Evolutionary conservation across 2,329 filamentous ascomycete species (phyloP).

Genomic region (Aspergillus sp.): DNA sequence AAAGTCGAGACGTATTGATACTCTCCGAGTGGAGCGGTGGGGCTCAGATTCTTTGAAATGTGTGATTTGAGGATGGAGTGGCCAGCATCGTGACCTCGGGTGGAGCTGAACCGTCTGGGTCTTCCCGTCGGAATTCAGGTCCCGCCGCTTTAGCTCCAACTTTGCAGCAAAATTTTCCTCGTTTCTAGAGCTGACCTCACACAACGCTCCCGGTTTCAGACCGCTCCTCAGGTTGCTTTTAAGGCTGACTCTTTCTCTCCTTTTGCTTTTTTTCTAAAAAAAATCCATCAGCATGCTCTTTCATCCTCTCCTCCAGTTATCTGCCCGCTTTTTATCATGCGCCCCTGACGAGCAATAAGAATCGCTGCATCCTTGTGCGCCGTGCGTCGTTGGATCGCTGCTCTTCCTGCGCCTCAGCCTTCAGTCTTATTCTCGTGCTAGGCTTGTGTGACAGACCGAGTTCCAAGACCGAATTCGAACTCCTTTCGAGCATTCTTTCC

Average conservation of each 20-base stretch:
- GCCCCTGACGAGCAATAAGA: constrained; percentile 19
- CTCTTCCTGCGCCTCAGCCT: constrained; percentile 4
- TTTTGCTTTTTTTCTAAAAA: constrained; percentile 3
- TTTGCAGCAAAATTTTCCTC: constrained; percentile 14
- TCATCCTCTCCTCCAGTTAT: constrained; percentile 20
- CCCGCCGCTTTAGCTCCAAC: constrained; percentile 7
- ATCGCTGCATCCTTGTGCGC: constrained; percentile 14
- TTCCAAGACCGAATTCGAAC: constrained; percentile 2
- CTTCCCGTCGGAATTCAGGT: constrained; percentile 1
- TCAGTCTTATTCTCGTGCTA: constrained; percentile 5
- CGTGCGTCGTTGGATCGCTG: constrained; percentile 15
- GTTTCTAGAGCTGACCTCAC: constrained; percentile 16
- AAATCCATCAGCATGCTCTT: constrained; percentile 11
- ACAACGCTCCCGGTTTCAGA: background rate
- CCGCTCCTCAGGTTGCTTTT: constrained; percentile 8
- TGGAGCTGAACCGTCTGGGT: background rate
- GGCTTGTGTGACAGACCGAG: constrained; percentile 11
- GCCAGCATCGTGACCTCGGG: background rate
- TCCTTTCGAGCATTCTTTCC: background rate
- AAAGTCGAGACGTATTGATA: no score
- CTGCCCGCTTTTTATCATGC: constrained; percentile 22
- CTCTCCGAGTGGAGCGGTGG: background rate
- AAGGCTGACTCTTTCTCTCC: constrained; percentile 6
- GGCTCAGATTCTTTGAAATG: no score
- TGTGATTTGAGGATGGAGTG: background rate